Percentiles rank a stretch among this genome's conserved stretches.
Evolutionary conservation across 176 grass and related monocot genomes (phyloP).

Genomic region (Luzula sylvatica): DNA sequence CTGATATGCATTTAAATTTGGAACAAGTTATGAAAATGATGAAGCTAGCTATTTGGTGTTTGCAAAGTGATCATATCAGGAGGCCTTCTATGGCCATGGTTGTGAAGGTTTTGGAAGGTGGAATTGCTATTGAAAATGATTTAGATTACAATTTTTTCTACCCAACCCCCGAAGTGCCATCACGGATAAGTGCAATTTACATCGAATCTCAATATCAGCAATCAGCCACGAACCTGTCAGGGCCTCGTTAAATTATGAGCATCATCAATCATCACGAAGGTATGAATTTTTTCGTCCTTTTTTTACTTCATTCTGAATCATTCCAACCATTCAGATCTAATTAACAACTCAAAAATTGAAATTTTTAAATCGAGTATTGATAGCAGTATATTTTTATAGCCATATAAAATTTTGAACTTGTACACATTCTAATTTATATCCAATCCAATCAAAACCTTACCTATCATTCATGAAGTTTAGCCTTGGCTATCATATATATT

Average conservation of each 20-base stretch:
- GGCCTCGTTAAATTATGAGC: conserved; percentile 22
- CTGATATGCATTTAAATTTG: conserved; percentile 11
- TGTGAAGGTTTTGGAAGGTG: conserved; percentile 44
- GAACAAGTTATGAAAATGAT: conserved; percentile 29
- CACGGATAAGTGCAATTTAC: not conserved
- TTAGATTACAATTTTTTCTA: conserved; percentile 33
- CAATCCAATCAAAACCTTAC: no score
- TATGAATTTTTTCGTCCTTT: not conserved
- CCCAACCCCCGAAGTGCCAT: not conserved
- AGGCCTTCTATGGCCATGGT: conserved; percentile 42
- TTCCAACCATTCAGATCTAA: no score
- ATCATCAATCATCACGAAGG: conserved; percentile 1
- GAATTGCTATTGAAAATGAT: conserved; percentile 25
- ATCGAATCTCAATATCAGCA: conserved; percentile 1
- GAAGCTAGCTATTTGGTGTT: conserved; percentile 38
- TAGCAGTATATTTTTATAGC: no score
- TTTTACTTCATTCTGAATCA: not conserved
- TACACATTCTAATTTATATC: no score
- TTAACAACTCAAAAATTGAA: no score
- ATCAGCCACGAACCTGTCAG: conserved; percentile 21
- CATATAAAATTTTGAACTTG: no score
- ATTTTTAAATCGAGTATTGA: no score
- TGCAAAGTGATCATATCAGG: conserved; percentile 30
- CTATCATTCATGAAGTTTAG: no score
- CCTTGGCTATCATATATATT: no score